Evolutionary conservation across 2,329 filamentous ascomycete species (phyloP).

Genomic region (Boeremia exigua): DNA sequence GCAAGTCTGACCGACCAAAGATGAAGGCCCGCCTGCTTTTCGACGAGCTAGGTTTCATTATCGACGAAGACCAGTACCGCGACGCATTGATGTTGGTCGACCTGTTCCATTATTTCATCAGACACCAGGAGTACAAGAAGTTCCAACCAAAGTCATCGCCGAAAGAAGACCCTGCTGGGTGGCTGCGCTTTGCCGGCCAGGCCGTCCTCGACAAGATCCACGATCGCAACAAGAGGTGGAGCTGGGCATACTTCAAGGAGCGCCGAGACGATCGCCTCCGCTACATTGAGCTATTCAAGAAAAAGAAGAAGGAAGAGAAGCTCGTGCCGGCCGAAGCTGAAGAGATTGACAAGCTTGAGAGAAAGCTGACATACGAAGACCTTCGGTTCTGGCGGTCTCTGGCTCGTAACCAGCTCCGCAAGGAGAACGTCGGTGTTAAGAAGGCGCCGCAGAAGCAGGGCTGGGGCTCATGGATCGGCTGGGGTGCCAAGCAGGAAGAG

Average conservation of each 20-base stretch:
- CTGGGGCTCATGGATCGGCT: slow-evolving; percentile 84
- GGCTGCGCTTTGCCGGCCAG: slow-evolving; percentile 89
- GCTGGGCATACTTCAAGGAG: slow-evolving; percentile 94
- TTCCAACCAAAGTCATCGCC: slow-evolving; percentile 84
- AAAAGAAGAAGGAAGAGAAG: slow-evolving; percentile 74
- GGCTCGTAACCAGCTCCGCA: slow-evolving; percentile 90
- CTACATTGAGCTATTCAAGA: slow-evolving; percentile 97
- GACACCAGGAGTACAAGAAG: slow-evolving; percentile 96
- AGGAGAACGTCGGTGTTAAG: slow-evolving; percentile 90
- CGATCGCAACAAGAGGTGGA: slow-evolving; percentile 90
- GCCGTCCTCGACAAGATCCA: slow-evolving; percentile 93
- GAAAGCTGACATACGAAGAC: slow-evolving; percentile 91
- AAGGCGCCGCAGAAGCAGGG: slow-evolving; percentile 78
- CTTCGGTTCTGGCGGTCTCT: slow-evolving; percentile 96
- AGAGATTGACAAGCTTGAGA: slow-evolving; percentile 78
- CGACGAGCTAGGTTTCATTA: slow-evolving; percentile 95
- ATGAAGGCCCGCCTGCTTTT: slow-evolving; percentile 92
- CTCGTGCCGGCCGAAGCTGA: slow-evolving; percentile 73
- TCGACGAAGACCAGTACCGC: slow-evolving; percentile 97
- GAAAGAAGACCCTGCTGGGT: slow-evolving; percentile 89
- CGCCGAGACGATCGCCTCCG: slow-evolving; percentile 84
- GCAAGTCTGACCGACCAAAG: slow-evolving; percentile 77
- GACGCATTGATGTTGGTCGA: slow-evolving; percentile 98
- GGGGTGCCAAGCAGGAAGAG: slow-evolving; percentile 65
- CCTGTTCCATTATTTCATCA: slow-evolving; percentile 96